These are phyloP conservation scores for Chlamydomonas sp. DNA, from an alignment of 139 green algal species.

Conservation along the genomic window DNA sequence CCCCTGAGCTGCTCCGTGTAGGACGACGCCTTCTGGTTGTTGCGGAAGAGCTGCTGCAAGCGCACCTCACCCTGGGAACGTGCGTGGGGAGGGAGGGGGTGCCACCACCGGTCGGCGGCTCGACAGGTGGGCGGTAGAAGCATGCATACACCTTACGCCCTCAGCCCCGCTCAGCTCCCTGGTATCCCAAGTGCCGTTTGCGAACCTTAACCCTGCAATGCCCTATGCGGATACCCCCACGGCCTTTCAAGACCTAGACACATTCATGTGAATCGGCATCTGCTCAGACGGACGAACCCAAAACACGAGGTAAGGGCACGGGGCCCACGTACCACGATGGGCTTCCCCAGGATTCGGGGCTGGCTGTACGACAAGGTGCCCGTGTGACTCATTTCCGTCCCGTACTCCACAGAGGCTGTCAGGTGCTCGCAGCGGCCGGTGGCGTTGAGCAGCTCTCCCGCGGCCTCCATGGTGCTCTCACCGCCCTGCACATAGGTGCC, in stretches of 20 bases:
- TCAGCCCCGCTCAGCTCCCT: too few species aligned
- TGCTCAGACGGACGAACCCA: too few species aligned
- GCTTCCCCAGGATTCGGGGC: constrained; percentile 47
- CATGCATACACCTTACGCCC: too few species aligned
- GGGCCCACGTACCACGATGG: constrained; percentile 27
- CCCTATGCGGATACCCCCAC: too few species aligned
- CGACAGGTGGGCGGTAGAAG: background rate
- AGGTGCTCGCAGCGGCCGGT: constrained; percentile 67
- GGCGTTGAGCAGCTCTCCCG: constrained; percentile 59
- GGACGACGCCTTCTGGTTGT: constrained; percentile 51
- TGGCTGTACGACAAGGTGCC: constrained; percentile 53
- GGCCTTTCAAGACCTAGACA: too few species aligned
- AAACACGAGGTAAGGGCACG: background rate
- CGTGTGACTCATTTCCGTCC: constrained; percentile 61
- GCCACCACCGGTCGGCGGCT: background rate
- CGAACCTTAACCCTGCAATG: too few species aligned
- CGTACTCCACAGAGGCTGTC: constrained; percentile 57
- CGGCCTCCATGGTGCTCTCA: constrained; percentile 64
- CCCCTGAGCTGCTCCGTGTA: constrained; percentile 61
- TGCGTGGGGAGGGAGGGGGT: too few species aligned
- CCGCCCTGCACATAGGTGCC: constrained; percentile 77
- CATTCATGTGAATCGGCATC: too few species aligned
- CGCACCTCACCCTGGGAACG: constrained; percentile 42
- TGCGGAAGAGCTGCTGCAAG: constrained; percentile 51
- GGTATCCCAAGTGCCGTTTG: too few species aligned